phyloP scores from a whole-genome alignment of 2,329 filamentous ascomycete genomes.

The Phoma sp. region DNA sequence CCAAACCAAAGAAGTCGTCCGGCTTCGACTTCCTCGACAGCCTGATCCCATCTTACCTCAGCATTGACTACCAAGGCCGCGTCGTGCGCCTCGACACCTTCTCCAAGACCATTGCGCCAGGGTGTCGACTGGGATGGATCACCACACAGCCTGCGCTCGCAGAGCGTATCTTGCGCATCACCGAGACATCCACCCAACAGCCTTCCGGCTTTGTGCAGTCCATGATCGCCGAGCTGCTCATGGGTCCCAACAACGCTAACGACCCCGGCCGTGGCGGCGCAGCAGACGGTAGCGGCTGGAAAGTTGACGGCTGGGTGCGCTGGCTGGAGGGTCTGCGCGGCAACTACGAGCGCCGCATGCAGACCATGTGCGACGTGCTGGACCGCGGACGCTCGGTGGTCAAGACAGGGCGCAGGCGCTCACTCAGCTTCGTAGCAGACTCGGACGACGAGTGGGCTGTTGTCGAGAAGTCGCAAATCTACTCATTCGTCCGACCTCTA shows the following conservation, averaged over 20 bases:
- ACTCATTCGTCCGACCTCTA: conserved; percentile 78
- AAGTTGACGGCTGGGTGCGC: conserved; percentile 83
- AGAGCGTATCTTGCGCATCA: conserved; percentile 75
- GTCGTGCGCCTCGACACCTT: conserved; percentile 92
- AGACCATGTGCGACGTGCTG: conserved; percentile 74
- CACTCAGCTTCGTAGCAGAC: conserved; percentile 42
- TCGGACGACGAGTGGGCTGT: conserved; percentile 71
- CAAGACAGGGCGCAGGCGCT: conserved; percentile 61
- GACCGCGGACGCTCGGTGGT: conserved; percentile 71
- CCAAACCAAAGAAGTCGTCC: conserved; percentile 57
- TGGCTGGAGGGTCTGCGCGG: conserved; percentile 87
- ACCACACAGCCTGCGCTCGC: conserved; percentile 80
- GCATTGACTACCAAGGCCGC: conserved; percentile 81
- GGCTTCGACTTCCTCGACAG: conserved; percentile 83
- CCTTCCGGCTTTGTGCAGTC: conserved; percentile 90
- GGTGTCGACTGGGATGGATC: conserved; percentile 88
- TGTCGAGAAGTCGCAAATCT: conserved; percentile 74
- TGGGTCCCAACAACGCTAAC: conserved; percentile 68
- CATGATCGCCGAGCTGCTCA: conserved; percentile 76
- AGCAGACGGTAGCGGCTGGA: conserved; percentile 69
- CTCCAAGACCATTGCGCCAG: conserved; percentile 89
- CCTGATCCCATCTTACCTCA: conserved; percentile 81
- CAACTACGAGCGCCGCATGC: conserved; percentile 85
- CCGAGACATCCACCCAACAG: conserved; percentile 79
- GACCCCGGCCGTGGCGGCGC: conserved; percentile 55